Percentiles rank a stretch among this genome's conserved stretches.
These are phyloP conservation scores for Solanum hybrid DNA, from an alignment of 305 asterid genomes.

Conservation along the genomic window DNA sequence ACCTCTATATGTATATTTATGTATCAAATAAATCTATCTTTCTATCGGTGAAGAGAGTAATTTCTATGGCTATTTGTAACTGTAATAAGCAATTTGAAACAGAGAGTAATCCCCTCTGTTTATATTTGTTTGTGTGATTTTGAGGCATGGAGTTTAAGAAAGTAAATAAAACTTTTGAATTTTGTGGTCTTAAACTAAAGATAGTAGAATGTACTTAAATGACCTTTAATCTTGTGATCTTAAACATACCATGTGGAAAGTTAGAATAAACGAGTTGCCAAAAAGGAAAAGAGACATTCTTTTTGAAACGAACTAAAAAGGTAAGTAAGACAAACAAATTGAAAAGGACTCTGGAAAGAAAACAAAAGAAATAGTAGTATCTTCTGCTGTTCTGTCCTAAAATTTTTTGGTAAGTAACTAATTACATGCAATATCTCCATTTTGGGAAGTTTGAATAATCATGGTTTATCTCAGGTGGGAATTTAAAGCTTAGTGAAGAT, in stretches of 20 bases:
- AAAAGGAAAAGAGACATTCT: background rate
- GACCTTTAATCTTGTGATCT: background rate
- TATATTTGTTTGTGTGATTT: background rate
- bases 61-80: background rate
- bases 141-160: background rate
- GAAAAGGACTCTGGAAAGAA: background rate
- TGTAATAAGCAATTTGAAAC: background rate
- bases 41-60: background rate
- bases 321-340: background rate
- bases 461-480: conserved; percentile 32
- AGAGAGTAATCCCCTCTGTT: background rate
- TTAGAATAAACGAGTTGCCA: background rate
- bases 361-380: background rate
- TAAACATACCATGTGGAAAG: background rate
- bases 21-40: background rate
- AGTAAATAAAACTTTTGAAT: no score
- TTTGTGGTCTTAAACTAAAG: background rate
- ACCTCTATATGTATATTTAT: background rate
- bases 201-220: background rate
- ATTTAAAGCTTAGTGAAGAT: conserved; percentile 10
- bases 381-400: background rate
- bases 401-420: background rate
- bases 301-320: background rate
- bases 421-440: background rate
- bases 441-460: background rate